phyloP scores from a whole-genome alignment of 2,329 filamentous ascomycete genomes.

The Nothophoma quercina region DNA sequence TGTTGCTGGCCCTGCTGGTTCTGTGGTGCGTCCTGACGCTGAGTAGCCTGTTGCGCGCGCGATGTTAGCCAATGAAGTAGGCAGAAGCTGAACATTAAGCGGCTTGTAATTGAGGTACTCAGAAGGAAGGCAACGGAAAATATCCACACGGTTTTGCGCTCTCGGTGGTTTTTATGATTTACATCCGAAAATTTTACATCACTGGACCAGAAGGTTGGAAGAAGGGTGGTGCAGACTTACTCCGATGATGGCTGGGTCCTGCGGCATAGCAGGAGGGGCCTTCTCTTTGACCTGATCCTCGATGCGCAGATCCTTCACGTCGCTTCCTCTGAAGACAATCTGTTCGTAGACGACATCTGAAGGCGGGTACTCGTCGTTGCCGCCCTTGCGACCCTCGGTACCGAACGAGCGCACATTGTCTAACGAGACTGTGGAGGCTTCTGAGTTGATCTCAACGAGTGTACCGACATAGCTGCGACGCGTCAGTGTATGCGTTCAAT shows the following conservation, averaged over 20 bases:
- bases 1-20: conserved; percentile 41
- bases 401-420: conserved; percentile 96
- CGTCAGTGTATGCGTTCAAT: conserved; percentile 28
- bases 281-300: conserved; percentile 78
- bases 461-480: conserved; percentile 84
- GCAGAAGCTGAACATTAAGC: conserved; percentile 11
- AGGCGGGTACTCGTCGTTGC: conserved; percentile 81
- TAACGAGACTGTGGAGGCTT: conserved; percentile 93
- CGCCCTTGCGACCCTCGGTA: conserved; percentile 87
- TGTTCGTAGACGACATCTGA: conserved; percentile 95
- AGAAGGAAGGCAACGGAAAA: conserved; percentile 99
- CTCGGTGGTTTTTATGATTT: conserved; percentile 85
- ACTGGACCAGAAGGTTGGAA: conserved; percentile 57
- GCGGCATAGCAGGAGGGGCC: conserved; percentile 79
- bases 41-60: conserved; percentile 38
- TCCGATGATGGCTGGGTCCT: conserved; percentile 95
- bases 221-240: conserved; percentile 69
- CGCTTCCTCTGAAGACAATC: conserved; percentile 96
- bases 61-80: conserved; percentile 32
- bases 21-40: conserved; percentile 31
- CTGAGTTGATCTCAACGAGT: conserved; percentile 97
- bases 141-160: conserved; percentile 96
- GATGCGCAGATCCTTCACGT: conserved; percentile 97
- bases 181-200: conserved; percentile 98
- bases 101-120: conserved; percentile 58